A percentile compares a stretch with the other conserved stretches of the same genome.
Evolutionary conservation across 2,329 filamentous ascomycete genomes (phyloP).

Genomic region (Diaporthe citrichinensis): DNA sequence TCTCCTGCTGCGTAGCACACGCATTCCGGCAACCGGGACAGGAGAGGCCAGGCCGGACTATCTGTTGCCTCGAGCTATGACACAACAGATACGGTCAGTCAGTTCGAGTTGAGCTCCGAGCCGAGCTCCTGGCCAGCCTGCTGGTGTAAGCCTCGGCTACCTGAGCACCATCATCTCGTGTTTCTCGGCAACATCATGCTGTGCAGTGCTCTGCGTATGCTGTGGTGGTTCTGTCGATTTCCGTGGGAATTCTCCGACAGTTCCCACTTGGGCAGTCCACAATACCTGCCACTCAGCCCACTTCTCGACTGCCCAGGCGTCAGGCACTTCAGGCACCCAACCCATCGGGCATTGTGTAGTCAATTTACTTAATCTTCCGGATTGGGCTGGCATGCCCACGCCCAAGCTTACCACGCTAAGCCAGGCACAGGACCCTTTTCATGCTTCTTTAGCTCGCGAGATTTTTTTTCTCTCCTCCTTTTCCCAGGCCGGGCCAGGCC

Average conservation of each 20-base stretch:
- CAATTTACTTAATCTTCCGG: not conserved
- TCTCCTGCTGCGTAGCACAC: not conserved
- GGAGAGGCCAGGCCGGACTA: not conserved
- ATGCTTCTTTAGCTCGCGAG: conserved; percentile 1
- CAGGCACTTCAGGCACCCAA: conserved; percentile 1
- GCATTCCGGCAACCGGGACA: not conserved
- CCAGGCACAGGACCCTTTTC: conserved; percentile 23
- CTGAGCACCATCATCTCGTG: conserved; percentile 21
- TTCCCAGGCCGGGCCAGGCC: not conserved
- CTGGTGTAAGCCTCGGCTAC: not conserved
- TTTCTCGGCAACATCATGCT: not conserved
- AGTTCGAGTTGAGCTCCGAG: not conserved
- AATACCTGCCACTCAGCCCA: conserved; percentile 2
- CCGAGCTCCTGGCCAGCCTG: not conserved
- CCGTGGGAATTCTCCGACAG: conserved; percentile 18
- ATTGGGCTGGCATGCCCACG: not conserved
- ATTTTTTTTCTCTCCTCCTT: not conserved
- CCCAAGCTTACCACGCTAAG: not conserved
- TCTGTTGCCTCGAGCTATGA: not conserved
- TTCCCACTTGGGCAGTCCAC: conserved; percentile 16
- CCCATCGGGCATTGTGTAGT: conserved; percentile 1
- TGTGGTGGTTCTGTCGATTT: conserved; percentile 16
- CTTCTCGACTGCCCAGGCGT: not conserved
- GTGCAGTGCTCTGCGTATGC: not conserved
- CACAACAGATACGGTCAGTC: not conserved